Evolutionary conservation across 2,329 filamentous ascomycete species (phyloP), one percentile per base, ranked within the genome.

Genomic region (Ophiostoma himal-ulmi): DNA sequence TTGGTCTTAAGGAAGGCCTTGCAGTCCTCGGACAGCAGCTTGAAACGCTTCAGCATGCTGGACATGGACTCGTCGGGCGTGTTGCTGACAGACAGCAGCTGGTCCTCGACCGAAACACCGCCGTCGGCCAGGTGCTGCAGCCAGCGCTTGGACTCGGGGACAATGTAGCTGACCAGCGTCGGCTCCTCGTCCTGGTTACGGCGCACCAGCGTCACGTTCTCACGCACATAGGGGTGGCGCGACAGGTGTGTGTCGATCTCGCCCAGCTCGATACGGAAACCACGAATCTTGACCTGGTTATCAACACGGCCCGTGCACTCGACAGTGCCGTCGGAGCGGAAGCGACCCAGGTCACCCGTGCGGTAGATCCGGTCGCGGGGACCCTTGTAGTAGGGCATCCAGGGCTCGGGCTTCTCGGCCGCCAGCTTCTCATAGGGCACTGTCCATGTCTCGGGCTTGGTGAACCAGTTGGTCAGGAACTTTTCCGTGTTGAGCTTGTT

Each of bases 231-330:
- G 0, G 87, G 87, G 88, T 92, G 87, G 64, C 88, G 85, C 69
- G 88, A 91, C 66, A 97, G 82, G 78, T 96, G 90, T 60, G 85
- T 91, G 79, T 98, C 94, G 74, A 98, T 97, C 75, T 98, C 95
- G 73, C 90, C 91, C 65, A 98, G 88, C 81, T 99, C 95, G 75
- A 99, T 96, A 72, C 94, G 86, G 84, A 97, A 98, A 1, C 94
- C 94, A 72, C 95, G 90, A 74, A 98, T 94, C 83, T 98, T 99
- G 82, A 97, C 92, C 78, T 98, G 73, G 34, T 57, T 66, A 77
- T 98, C 94, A 34, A 88, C 89, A 71, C 95, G 86, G 30, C 94
- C 94, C 11, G 91, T 89, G 76, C 89, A 91, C 76, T 91, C 90
- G 13, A 70, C 90, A 74, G 90, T 89, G 48, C 91, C 92, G 8